Conservation (phyloP, 129 eudicot species). For the Cynara cardunculus region DNA sequence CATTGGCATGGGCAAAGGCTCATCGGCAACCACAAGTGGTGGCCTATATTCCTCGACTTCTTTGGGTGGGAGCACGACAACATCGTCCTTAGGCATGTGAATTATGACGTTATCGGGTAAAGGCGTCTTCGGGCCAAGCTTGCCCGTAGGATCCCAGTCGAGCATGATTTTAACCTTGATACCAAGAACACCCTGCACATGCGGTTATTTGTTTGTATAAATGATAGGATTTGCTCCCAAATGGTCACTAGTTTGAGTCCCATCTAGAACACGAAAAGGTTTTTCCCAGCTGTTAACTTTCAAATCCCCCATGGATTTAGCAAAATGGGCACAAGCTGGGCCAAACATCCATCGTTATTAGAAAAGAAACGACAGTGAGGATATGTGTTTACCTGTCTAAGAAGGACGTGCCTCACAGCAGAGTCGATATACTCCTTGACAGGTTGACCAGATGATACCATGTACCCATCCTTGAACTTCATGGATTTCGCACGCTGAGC, state of each 20-base stretch:
- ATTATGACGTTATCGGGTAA: slow-evolving; percentile 54
- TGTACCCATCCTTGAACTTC: slow-evolving; percentile 82
- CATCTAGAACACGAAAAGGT: too few species aligned
- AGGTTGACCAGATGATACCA: slow-evolving; percentile 78
- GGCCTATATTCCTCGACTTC: slow-evolving; percentile 38
- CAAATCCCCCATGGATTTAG: neutral
- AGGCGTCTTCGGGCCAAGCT: slow-evolving; percentile 61
- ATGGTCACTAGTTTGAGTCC: neutral
- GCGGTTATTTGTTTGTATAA: neutral
- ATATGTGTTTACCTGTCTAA: slow-evolving; percentile 48
- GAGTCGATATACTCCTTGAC: slow-evolving; percentile 72
- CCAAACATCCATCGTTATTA: neutral
- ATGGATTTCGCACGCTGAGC: slow-evolving; percentile 78
- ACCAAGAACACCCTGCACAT: slow-evolving; percentile 60
- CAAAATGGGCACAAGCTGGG: neutral
- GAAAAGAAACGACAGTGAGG: neutral
- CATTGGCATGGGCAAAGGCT: slow-evolving; percentile 30
- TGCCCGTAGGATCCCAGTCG: slow-evolving; percentile 64
- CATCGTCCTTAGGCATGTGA: slow-evolving; percentile 47
- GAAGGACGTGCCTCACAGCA: slow-evolving; percentile 80
- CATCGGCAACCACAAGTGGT: slow-evolving; percentile 27
- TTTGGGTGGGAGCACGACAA: slow-evolving; percentile 21
- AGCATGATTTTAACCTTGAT: slow-evolving; percentile 68
- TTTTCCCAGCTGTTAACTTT: neutral
- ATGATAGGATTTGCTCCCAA: neutral